Evolutionary conservation across 768 basidiomycete species (phyloP).

Genomic region (Erythrobasidium yunnanense): DNA sequence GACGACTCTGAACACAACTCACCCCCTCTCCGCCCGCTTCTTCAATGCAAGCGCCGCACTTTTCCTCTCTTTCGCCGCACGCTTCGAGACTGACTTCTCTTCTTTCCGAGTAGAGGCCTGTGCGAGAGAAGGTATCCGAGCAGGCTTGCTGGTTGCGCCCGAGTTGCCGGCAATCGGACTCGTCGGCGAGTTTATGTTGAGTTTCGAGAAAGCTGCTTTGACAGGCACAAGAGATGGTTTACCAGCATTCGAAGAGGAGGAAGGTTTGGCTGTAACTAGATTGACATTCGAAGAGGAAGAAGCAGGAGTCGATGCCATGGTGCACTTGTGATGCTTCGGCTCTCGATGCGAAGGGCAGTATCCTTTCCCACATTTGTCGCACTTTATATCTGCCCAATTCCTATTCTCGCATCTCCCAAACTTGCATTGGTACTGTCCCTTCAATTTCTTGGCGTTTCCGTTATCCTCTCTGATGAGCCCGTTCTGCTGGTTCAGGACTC

Average conservation of each 20-base stretch:
- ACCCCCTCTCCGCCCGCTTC: conserved; percentile 34
- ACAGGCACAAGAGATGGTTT: not conserved
- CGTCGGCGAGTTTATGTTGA: not conserved
- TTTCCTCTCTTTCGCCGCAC: conserved; percentile 29
- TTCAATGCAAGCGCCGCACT: conserved; percentile 29
- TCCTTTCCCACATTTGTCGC: not conserved
- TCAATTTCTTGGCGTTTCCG: not conserved
- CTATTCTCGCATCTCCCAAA: conserved; percentile 1
- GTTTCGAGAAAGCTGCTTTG: not conserved
- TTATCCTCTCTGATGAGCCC: not conserved
- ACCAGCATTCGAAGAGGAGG: not conserved
- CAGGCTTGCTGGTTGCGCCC: not conserved
- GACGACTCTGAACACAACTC: not conserved
- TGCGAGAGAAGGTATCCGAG: too few species aligned
- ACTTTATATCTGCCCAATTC: conserved; percentile 16
- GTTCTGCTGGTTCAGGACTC: not conserved
- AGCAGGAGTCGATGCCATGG: not conserved
- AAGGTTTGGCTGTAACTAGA: not conserved
- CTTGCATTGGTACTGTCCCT: not conserved
- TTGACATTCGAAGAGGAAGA: not conserved
- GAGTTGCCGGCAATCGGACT: not conserved
- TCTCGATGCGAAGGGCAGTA: conserved; percentile 19
- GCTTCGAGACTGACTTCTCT: conserved; percentile 16
- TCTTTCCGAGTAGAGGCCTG: not conserved
- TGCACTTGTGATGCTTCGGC: conserved; percentile 7